These are phyloP conservation scores for Sonneratia alba DNA, from an alignment of 345 rosid genomes.

Conservation along the genomic window DNA sequence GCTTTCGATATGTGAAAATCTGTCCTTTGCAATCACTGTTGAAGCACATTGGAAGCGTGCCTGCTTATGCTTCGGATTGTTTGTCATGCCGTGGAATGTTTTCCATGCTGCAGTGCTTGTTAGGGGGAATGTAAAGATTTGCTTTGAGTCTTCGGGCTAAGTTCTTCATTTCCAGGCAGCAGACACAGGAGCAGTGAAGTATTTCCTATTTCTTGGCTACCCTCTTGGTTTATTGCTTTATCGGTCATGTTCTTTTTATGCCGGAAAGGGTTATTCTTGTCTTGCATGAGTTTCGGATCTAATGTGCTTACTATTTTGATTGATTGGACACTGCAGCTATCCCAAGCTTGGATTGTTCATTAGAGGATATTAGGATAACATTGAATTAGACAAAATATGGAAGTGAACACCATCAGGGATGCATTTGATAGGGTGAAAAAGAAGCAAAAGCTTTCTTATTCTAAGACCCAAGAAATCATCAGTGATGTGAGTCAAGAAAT, in stretches of 20 bases:
- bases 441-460: conserved; percentile 53
- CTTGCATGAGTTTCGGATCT: not conserved
- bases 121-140: not conserved
- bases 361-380: not conserved
- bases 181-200: not conserved
- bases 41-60: not conserved
- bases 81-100: too few relatives aligned
- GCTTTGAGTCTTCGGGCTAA: not conserved
- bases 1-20: not conserved
- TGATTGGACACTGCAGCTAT: not conserved
- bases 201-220: not conserved
- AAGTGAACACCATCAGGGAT: conserved; percentile 35
- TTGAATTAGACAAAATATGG: conserved; percentile 24
- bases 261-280: not conserved
- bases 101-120: not conserved
- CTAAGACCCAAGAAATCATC: conserved; percentile 25
- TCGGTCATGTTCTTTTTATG: not conserved
- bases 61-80: not conserved
- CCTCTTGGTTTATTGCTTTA: not conserved
- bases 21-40: not conserved
- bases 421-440: conserved; percentile 53
- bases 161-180: not conserved
- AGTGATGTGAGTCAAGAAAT: conserved; percentile 23
- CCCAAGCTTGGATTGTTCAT: not conserved
- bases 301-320: not conserved